phyloP scores from a whole-genome alignment of 768 basidiomycete genomes.

The Termitomyces sp. region DNA sequence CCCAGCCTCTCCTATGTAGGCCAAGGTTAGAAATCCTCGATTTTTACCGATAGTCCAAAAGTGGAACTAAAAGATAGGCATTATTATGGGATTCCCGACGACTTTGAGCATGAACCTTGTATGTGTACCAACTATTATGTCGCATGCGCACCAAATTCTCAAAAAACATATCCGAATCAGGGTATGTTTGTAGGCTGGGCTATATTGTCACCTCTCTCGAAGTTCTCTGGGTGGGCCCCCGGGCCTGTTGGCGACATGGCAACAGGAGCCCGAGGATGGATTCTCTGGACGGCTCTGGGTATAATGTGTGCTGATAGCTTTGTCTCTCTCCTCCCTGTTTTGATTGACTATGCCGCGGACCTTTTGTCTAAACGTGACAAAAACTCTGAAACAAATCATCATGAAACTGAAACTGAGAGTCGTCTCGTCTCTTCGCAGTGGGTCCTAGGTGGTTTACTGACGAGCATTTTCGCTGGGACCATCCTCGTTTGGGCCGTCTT shows the following conservation, averaged over 20 bases:
- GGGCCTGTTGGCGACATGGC: constrained; percentile 86
- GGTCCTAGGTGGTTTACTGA: constrained; percentile 64
- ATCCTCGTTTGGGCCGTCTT: constrained; percentile 85
- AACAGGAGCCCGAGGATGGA: constrained; percentile 90
- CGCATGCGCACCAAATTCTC: background rate
- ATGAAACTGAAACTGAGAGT: constrained; percentile 73
- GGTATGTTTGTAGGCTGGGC: constrained; percentile 99
- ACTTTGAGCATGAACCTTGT: constrained; percentile 91
- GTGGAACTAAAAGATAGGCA: constrained; percentile 38
- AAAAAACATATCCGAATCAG: constrained; percentile 29
- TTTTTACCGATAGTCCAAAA: background rate
- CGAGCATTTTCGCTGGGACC: constrained; percentile 65
- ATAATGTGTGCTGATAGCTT: constrained; percentile 94
- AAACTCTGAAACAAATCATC: constrained; percentile 28
- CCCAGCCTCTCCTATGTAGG: constrained; percentile 91
- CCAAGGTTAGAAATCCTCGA: constrained; percentile 50
- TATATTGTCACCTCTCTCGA: constrained; percentile 83
- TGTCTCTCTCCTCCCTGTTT: constrained; percentile 77
- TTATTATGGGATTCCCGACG: constrained; percentile 97
- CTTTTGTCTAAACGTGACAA: constrained; percentile 19
- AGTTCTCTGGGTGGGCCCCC: constrained; percentile 84
- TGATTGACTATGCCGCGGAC: constrained; percentile 43
- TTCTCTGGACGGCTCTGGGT: constrained; percentile 92
- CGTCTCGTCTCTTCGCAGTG: constrained; percentile 76
- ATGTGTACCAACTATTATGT: constrained; percentile 15